Conservation (phyloP, 345 rosid genomes). For the Erucastrum elatum region DNA sequence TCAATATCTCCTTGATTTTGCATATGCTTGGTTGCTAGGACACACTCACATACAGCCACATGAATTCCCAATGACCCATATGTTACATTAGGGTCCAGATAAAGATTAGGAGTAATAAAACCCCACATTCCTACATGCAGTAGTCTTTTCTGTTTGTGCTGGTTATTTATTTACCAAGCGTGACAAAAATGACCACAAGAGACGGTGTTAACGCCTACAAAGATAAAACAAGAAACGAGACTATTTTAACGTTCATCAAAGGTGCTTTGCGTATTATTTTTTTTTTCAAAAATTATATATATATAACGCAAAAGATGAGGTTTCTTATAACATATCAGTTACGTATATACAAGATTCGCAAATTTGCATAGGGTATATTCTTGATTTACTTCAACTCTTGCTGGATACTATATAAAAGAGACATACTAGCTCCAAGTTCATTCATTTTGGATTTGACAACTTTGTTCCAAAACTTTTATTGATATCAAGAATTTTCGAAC, state of each 20-base stretch:
- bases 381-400: background rate
- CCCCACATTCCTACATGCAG: background rate
- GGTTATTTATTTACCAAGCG: background rate
- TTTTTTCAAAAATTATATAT: too few species aligned
- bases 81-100: constrained; percentile 24
- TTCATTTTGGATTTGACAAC: constrained; percentile 18
- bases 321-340: background rate
- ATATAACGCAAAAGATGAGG: background rate
- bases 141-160: background rate
- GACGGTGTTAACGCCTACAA: background rate
- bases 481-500: background rate
- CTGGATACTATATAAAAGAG: background rate
- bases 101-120: background rate
- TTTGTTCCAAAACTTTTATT: background rate
- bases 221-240: background rate
- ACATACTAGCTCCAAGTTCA: background rate
- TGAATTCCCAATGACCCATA: constrained; percentile 41
- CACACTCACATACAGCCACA: constrained; percentile 33
- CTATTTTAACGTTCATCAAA: background rate
- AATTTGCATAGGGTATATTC: background rate
- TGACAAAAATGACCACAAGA: background rate
- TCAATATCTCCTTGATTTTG: constrained; percentile 32
- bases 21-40: constrained; percentile 42
- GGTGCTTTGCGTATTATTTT: background rate
- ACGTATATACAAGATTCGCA: background rate